Evolutionary conservation across 1,139 yeast genomes (phyloP).

Genomic region (Wickerhamomyces sp.): DNA sequence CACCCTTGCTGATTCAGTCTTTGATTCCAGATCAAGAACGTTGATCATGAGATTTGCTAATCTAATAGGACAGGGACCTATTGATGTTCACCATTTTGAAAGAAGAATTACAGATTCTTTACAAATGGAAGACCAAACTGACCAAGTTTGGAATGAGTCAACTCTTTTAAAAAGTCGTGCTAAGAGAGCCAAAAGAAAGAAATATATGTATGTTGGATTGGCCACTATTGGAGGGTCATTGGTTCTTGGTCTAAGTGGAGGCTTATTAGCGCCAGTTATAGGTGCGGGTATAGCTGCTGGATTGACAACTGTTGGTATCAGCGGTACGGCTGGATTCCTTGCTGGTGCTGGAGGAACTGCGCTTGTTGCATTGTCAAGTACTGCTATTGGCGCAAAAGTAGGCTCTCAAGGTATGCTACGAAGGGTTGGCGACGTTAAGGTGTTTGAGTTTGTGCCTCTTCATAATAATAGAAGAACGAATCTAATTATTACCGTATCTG

Average conservation of each 20-base stretch:
- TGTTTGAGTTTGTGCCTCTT: constrained; percentile 89
- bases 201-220: constrained; percentile 83
- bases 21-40: constrained; percentile 85
- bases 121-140: constrained; percentile 74
- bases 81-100: constrained; percentile 86
- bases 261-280: constrained; percentile 92
- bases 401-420: constrained; percentile 83
- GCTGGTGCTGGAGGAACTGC: constrained; percentile 99
- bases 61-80: constrained; percentile 47
- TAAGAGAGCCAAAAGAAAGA: constrained; percentile 57
- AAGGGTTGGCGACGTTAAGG: constrained; percentile 87
- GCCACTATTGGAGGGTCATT: constrained; percentile 98
- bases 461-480: constrained; percentile 89
- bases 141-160: constrained; percentile 72
- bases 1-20: constrained; percentile 76
- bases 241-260: constrained; percentile 92
- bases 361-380: constrained; percentile 87
- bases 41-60: constrained; percentile 64
- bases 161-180: constrained; percentile 68
- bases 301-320: constrained; percentile 85
- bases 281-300: constrained; percentile 99
- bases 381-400: constrained; percentile 84
- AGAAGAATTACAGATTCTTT: constrained; percentile 84
- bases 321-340: constrained; percentile 86
- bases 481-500: constrained; percentile 85